A percentile compares a stretch with the other conserved stretches of the same genome.
Evolutionary conservation across 106 monocot genomes (phyloP).

Genomic region (Acanthochlamys bracteata): DNA sequence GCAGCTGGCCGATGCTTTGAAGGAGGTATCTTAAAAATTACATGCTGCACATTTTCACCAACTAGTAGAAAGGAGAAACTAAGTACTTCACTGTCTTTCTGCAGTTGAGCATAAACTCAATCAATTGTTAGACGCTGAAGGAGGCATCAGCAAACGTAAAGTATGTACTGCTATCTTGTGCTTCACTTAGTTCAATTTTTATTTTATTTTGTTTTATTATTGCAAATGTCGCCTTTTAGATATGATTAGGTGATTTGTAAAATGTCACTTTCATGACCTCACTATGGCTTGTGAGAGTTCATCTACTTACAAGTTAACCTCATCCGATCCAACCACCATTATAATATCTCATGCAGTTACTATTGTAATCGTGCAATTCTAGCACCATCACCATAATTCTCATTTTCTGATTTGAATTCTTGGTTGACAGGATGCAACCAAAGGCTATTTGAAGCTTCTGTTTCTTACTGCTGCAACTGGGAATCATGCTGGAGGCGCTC

Average conservation of each 20-base stretch:
- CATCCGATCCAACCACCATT: too few relatives aligned
- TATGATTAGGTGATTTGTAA: too few relatives aligned
- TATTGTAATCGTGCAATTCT: not conserved
- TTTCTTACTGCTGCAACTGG: slow-evolving; percentile 78
- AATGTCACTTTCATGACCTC: too few relatives aligned
- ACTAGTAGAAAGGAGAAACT: not conserved
- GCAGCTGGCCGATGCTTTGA: slow-evolving; percentile 30
- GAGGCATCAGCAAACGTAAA: slow-evolving; percentile 77
- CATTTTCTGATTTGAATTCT: slow-evolving; percentile 2
- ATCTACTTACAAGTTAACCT: too few relatives aligned
- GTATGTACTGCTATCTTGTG: slow-evolving; percentile 26
- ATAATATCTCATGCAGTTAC: too few relatives aligned
- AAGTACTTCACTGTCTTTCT: slow-evolving; percentile 5
- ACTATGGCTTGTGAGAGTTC: too few relatives aligned
- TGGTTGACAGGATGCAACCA: slow-evolving; percentile 70
- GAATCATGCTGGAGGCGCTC: slow-evolving; percentile 50
- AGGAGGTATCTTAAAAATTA: slow-evolving; percentile 42
- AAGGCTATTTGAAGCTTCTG: slow-evolving; percentile 93
- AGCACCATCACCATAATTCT: not conserved
- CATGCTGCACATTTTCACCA: too few relatives aligned
- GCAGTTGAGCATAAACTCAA: slow-evolving; percentile 87
- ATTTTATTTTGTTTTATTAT: not conserved
- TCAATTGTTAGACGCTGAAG: slow-evolving; percentile 63
- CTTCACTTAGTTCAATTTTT: not conserved
- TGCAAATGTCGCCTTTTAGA: not conserved